Evolutionary conservation across 2,329 filamentous ascomycete species (phyloP), one percentile per base, ranked within the genome.

Genomic region (Talaromyces sp.): DNA sequence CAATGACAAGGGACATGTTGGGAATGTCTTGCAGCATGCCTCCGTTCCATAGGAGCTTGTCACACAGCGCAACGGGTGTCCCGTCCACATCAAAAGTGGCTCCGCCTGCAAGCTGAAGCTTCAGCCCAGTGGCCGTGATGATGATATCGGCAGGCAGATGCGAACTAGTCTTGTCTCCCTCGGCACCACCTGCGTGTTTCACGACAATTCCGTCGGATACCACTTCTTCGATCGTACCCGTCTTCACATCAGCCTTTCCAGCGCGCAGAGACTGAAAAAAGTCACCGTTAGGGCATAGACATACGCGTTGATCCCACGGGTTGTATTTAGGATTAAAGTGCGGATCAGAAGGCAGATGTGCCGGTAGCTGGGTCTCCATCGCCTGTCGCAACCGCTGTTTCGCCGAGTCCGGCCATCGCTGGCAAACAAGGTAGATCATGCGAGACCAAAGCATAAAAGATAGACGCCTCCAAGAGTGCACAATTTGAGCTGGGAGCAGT

Each of bases 261-360:
- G 72, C 68, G 19, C 76, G 74, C 17, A 85, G 74, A 32, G 73
- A 73, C 30, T 78, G 70, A 75, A 82, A 85, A 71, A 84, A 85
- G 67, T 85, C 84, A 15, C 80, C 81, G 57, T 84, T 79, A 0
- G 82, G 81, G 32, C 76, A 86, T 63, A 90, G 77, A 68, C 90
- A 93, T 8, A 93, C 77, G 0, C 91, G 83, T 71, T 95, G 90
- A 60, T 91, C 82, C 80, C 88, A 87, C 0, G 85, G 86, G 25
- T 82, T 79, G 66, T 90, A 89, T 1, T 69, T 69, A 0, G 87
- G 87, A 2, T 81, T 83, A 71, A 89, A 89, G 70, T 89, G 83
- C 1, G 83, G 79, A 61, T 86, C 80, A 28, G 81, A 71, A 1
- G 83, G 78, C 28, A 84, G 72, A 15, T 76, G 72, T 8, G 73